Evolutionary conservation across 805 yeast species (phyloP).

Genomic region (Ogataea paraovalis): DNA sequence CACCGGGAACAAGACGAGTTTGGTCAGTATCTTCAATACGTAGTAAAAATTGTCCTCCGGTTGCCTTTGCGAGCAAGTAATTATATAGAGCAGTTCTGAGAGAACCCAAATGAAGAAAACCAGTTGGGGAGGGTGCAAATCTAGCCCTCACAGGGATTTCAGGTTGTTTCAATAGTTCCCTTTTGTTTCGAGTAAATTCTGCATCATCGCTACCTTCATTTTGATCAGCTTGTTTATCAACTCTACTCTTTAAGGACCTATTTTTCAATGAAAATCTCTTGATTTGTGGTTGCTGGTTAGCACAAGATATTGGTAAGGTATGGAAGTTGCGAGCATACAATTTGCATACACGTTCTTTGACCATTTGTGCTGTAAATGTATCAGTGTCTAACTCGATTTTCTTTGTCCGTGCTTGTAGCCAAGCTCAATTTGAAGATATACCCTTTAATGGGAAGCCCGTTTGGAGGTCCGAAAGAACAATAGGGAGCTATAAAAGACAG

Average conservation of each 20-base stretch:
- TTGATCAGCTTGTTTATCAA: neutral
- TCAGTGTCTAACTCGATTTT: too few species aligned
- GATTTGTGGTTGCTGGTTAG: neutral
- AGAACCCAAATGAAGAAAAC: slow-evolving; percentile 90
- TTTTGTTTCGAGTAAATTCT: neutral
- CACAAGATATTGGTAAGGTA: neutral
- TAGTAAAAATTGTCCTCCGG: slow-evolving; percentile 76
- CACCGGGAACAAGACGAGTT: slow-evolving; percentile 70
- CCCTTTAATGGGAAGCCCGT: too few species aligned
- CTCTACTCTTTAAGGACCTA: neutral
- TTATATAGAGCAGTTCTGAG: slow-evolving; percentile 90
- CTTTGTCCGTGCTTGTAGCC: too few species aligned
- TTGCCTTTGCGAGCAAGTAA: slow-evolving; percentile 71
- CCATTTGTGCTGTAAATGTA: too few species aligned
- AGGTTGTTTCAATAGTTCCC: slow-evolving; percentile 28
- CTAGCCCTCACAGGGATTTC: slow-evolving; percentile 70
- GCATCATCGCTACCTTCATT: neutral
- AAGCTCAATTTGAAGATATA: too few species aligned
- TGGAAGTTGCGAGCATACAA: neutral
- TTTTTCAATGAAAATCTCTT: slow-evolving; percentile 14
- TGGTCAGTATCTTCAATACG: slow-evolving; percentile 94
- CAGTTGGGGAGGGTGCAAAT: slow-evolving; percentile 98
- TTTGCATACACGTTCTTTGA: neutral
- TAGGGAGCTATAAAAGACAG: too few species aligned
- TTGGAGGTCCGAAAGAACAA: too few species aligned